These are phyloP conservation scores for Lachnellula arida DNA, from an alignment of 2,329 filamentous ascomycete species.

Conservation along the genomic window DNA sequence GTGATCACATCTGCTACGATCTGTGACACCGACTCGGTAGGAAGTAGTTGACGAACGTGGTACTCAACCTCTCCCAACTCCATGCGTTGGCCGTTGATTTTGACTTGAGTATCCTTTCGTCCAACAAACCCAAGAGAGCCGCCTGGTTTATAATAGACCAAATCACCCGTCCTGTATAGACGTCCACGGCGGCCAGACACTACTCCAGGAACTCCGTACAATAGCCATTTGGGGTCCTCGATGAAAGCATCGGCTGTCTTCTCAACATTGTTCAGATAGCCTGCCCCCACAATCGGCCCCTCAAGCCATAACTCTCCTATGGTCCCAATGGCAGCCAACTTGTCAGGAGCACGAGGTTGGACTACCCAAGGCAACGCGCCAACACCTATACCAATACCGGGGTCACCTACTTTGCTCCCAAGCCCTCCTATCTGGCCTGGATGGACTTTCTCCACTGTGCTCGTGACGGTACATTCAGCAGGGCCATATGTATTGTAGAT, in stretches of 20 bases:
- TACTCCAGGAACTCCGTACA: neutral
- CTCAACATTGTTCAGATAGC: slow-evolving; percentile 11
- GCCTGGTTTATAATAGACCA: slow-evolving; percentile 50
- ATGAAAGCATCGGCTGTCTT: slow-evolving; percentile 11
- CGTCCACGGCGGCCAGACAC: slow-evolving; percentile 21
- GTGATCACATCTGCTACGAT: neutral
- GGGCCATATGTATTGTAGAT: slow-evolving; percentile 62
- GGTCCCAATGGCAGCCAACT: slow-evolving; percentile 3
- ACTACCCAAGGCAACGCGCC: slow-evolving; percentile 7
- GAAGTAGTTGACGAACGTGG: neutral
- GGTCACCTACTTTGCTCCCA: no score
- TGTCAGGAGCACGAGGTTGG: neutral
- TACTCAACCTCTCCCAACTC: slow-evolving; percentile 57
- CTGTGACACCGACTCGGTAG: neutral
- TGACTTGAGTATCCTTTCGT: slow-evolving; percentile 61
- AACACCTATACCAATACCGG: neutral
- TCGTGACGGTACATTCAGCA: slow-evolving; percentile 51
- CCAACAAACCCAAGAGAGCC: slow-evolving; percentile 51
- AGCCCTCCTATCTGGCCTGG: no score
- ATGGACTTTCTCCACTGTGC: neutral
- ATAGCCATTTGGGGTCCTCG: neutral
- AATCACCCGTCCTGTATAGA: slow-evolving; percentile 56
- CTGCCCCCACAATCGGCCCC: slow-evolving; percentile 7
- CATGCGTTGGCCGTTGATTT: slow-evolving; percentile 58
- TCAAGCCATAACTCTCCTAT: slow-evolving; percentile 13